These are phyloP conservation scores for Chlamydomonas schloesseri DNA, from an alignment of 139 green algal species.

Conservation along the genomic window DNA sequence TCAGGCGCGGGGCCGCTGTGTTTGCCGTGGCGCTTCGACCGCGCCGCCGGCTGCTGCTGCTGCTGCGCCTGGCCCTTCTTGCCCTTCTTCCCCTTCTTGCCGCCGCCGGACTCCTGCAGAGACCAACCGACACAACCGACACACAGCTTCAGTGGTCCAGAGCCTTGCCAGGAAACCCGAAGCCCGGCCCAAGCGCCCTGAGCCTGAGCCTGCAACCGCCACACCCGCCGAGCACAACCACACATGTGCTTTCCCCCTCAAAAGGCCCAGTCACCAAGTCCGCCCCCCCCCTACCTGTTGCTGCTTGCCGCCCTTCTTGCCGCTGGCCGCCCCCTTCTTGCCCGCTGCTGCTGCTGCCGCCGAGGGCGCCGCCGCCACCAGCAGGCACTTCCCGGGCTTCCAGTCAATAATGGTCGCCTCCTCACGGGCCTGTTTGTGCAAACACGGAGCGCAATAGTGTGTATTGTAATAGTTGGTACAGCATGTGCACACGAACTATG, in stretches of 20 bases:
- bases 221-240: no score
- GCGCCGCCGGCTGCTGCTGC: background rate
- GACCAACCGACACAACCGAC: no score
- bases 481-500: no score
- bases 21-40: constrained; percentile 23
- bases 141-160: no score
- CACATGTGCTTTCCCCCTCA: no score
- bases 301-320: constrained; percentile 23
- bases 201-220: no score
- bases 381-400: constrained; percentile 42
- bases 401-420: constrained; percentile 47
- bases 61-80: background rate
- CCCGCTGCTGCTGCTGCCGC: background rate
- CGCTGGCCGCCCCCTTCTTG: constrained; percentile 10
- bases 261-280: no score
- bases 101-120: background rate
- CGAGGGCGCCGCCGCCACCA: constrained; percentile 14
- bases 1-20: background rate
- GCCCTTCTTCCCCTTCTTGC: constrained; percentile 17
- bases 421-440: constrained; percentile 37
- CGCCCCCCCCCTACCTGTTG: no score
- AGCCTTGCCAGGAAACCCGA: no score
- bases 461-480: no score
- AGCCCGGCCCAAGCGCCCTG: no score
- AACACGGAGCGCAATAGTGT: no score